Conservation (phyloP, 495 filamentous ascomycete species). For the Pyrenopolyporus hunteri region DNA sequence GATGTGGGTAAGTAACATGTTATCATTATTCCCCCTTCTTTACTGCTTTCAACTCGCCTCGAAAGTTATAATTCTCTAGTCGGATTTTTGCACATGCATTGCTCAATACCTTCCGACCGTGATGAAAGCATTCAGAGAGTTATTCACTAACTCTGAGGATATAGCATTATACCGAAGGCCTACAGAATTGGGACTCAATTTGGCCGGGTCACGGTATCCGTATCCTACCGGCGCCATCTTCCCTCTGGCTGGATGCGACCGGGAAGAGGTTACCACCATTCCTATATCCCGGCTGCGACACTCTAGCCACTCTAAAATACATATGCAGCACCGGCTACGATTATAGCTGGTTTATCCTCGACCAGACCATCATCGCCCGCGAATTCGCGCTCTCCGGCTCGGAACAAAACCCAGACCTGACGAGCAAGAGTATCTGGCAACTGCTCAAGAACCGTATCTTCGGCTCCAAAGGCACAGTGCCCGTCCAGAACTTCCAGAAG, state of each 20-base stretch:
- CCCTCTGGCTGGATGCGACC: constrained; percentile 60
- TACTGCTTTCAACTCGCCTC: no score
- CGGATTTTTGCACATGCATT: no score
- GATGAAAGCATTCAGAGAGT: no score
- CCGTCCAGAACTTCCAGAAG: constrained; percentile 57
- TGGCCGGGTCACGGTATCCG: constrained; percentile 61
- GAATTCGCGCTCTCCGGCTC: constrained; percentile 61
- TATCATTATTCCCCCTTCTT: not conserved
- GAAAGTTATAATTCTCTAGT: no score
- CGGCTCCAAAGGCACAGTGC: constrained; percentile 51
- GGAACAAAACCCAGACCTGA: constrained; percentile 61
- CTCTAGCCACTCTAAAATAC: constrained; percentile 56
- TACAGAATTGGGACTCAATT: constrained; percentile 59
- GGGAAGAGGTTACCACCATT: constrained; percentile 56
- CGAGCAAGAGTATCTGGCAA: constrained; percentile 56
- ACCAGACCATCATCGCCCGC: constrained; percentile 56
- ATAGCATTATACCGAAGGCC: constrained; percentile 59
- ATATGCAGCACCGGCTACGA: constrained; percentile 60
- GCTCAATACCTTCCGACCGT: no score
- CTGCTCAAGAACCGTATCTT: constrained; percentile 53
- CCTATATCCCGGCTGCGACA: constrained; percentile 57
- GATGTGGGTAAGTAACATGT: constrained; percentile 45
- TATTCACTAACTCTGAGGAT: not conserved
- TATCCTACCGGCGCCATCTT: constrained; percentile 56
- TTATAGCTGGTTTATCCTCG: constrained; percentile 61